A percentile compares a stretch with the other conserved stretches of the same genome.
Conservation (phyloP, 2,329 filamentous ascomycete genomes). For the Metarhizium brunneum region DNA sequence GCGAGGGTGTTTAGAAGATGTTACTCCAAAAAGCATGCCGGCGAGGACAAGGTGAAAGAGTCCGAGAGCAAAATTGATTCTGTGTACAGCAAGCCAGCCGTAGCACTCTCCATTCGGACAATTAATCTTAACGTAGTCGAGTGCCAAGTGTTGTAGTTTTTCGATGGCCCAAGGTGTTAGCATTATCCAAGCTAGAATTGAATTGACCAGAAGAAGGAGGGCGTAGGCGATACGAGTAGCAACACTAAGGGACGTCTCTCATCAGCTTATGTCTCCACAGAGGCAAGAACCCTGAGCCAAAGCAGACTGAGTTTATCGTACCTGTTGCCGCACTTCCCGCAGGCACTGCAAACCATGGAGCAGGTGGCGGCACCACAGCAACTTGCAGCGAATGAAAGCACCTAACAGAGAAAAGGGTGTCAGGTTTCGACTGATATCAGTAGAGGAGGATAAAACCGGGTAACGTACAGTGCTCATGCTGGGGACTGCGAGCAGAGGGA, state of each 20-base stretch:
- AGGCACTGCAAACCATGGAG: constrained; percentile 89
- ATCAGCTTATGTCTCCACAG: background rate
- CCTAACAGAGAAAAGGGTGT: constrained; percentile 30
- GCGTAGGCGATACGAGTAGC: constrained; percentile 95
- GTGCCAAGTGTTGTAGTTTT: constrained; percentile 81
- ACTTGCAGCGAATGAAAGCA: constrained; percentile 71
- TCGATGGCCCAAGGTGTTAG: constrained; percentile 97
- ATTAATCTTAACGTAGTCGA: constrained; percentile 93
- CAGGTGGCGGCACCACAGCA: constrained; percentile 97
- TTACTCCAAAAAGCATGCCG: constrained; percentile 75
- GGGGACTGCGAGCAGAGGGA: constrained; percentile 83
- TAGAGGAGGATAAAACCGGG: background rate
- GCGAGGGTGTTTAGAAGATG: constrained; percentile 76
- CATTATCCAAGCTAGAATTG: constrained; percentile 97
- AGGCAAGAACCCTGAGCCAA: background rate
- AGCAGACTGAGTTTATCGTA: constrained; percentile 25
- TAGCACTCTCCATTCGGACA: constrained; percentile 87
- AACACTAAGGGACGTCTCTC: constrained; percentile 47
- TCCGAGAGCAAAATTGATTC: constrained; percentile 95
- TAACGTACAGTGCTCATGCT: constrained; percentile 71
- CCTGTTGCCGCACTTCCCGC: constrained; percentile 96
- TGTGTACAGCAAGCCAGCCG: constrained; percentile 91
- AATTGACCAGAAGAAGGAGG: constrained; percentile 90
- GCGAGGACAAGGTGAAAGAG: constrained; percentile 87
- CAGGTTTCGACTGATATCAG: constrained; percentile 6